Base-by-base conservation (phyloP, 352 stramenopile species). In the Pythium coloratum region DNA sequence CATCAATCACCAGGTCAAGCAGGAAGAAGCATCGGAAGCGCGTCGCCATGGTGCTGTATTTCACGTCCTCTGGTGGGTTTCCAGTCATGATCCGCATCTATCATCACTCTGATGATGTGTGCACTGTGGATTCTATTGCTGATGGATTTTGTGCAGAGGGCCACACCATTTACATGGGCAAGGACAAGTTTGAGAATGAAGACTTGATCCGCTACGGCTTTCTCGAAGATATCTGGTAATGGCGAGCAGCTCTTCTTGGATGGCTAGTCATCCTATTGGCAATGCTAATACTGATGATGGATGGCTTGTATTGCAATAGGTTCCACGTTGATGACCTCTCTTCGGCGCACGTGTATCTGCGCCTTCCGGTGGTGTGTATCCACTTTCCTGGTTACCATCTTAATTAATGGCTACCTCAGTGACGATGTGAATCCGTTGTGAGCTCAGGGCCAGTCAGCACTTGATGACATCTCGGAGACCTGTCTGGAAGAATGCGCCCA, bases 151-250 rank as follows among this genome's bases (percentile, higher is more conserved):
- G 40, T 44, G 33, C 58, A 94, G 89, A 92, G 78, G 88, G 96
- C 13, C 91, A 95, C 65, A 95, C 79, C 38, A 96, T 98, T 50
- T 99, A 98, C 79, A 98, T 99, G 95, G 97, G 97, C 64, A 97
- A 95, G 65, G 97, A 99, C 86, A 99, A 99, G 81, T 98, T 96
- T 71, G 97, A 99, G 82, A 99, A 99, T 75, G 97, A 99, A 85
- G 90, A 98, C 70, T 83, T 99, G 55, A 99, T 99, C 67, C 96
- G 97, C 67, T 99, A 99, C 56, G 96, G 96, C 59, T 96, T 96
- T 63, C 77, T 96, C 14, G 93, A 98, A 70, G 96, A 99, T 78
- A 92, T 99, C 62, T 98, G 92, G 89, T 94, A 55, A 50, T 20
- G 24, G 9, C 30, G 34, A 55, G 28, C 28, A 30, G 28, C 28